These are phyloP conservation scores for Linderniella brevidens DNA, from an alignment of 257 asterid genomes.

Conservation along the genomic window DNA sequence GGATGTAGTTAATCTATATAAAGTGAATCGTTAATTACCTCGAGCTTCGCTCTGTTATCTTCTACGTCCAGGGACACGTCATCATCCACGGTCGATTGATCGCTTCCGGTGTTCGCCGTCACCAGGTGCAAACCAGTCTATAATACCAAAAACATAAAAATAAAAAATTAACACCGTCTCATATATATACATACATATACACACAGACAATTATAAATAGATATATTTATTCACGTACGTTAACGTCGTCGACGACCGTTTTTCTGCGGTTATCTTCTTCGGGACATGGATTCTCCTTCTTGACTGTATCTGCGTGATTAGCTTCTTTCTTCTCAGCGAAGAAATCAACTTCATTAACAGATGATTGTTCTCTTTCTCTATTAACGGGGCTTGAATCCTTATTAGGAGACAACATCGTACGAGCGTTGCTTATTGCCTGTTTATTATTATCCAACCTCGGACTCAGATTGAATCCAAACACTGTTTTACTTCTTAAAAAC, in stretches of 20 bases:
- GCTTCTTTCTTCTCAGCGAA: slow-evolving; percentile 25
- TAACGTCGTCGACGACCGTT: slow-evolving; percentile 39
- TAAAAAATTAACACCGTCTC: not conserved
- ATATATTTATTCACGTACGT: slow-evolving; percentile 12
- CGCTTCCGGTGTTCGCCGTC: slow-evolving; percentile 60
- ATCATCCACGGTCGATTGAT: slow-evolving; percentile 74
- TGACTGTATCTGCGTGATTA: slow-evolving; percentile 9
- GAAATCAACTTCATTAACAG: slow-evolving; percentile 58
- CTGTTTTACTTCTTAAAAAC: slow-evolving; percentile 33
- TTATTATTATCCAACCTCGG: slow-evolving; percentile 22
- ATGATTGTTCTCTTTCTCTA: slow-evolving; percentile 12
- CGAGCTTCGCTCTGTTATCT: slow-evolving; percentile 36
- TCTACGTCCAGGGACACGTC: slow-evolving; percentile 31
- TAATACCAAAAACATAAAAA: not conserved
- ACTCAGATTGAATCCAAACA: slow-evolving; percentile 41
- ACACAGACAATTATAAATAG: too few relatives aligned
- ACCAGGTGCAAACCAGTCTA: slow-evolving; percentile 92
- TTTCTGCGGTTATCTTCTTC: slow-evolving; percentile 9
- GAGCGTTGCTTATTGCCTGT: slow-evolving; percentile 17
- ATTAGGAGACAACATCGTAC: slow-evolving; percentile 19
- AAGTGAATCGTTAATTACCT: slow-evolving; percentile 22
- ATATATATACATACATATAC: not conserved
- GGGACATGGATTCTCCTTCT: slow-evolving; percentile 29
- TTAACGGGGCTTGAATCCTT: slow-evolving; percentile 14
- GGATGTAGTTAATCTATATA: too few relatives aligned